Conservation (phyloP, 129 eudicot species). For the Mikania micrantha region DNA sequence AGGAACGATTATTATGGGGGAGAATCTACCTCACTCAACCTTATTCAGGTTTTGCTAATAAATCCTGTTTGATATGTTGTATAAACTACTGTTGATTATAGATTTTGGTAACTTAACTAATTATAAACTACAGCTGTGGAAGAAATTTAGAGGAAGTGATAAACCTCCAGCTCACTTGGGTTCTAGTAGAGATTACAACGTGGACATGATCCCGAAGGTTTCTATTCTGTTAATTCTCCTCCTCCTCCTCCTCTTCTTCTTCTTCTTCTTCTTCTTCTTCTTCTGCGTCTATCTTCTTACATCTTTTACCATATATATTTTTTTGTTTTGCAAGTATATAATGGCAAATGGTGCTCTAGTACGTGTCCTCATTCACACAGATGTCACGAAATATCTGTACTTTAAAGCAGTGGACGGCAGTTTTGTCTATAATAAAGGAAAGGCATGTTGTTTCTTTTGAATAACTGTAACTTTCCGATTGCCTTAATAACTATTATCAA, state of each 20-base stretch:
- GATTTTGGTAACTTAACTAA: constrained; percentile 6
- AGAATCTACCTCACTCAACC: constrained; percentile 95
- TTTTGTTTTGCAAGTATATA: constrained; percentile 43
- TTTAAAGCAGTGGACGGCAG: constrained; percentile 98
- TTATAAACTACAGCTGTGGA: constrained; percentile 63
- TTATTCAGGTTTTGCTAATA: constrained; percentile 57
- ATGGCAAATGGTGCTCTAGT: constrained; percentile 98
- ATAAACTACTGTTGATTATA: background rate
- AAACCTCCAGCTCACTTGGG: constrained; percentile 93
- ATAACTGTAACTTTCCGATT: background rate
- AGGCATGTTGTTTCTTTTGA: constrained; percentile 39
- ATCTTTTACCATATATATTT: background rate
- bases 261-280: background rate
- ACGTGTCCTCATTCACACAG: constrained; percentile 92
- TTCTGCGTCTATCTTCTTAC: background rate
- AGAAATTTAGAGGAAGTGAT: constrained; percentile 87
- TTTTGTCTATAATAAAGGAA: constrained; percentile 84
- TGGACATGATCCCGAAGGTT: constrained; percentile 98
- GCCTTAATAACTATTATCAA: background rate
- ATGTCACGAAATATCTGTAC: constrained; percentile 82
- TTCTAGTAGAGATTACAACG: constrained; percentile 92
- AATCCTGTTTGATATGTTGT: background rate
- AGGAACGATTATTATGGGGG: constrained; percentile 98
- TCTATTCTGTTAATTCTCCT: background rate
- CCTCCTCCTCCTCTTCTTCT: too few relatives aligned